A percentile compares a stretch with the other conserved stretches of the same genome.
Evolutionary conservation across 495 filamentous ascomycete genomes (phyloP).

Genomic region (Talaromyces thailandensis): DNA sequence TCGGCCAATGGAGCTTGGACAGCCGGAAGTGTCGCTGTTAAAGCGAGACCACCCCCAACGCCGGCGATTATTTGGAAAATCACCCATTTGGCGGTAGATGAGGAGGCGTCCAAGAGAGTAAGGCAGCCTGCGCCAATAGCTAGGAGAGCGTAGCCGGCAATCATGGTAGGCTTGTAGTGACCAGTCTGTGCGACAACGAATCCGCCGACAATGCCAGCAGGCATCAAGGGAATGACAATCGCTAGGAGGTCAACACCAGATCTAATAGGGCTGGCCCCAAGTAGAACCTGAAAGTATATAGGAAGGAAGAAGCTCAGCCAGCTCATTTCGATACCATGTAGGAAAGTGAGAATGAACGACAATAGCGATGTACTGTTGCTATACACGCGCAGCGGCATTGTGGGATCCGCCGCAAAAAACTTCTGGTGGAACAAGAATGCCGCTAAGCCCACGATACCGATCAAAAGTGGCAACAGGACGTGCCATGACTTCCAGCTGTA

Average conservation of each 20-base stretch:
- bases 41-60: slow-evolving; percentile 16
- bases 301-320: neutral
- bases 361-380: slow-evolving; percentile 6
- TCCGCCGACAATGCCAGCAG: neutral
- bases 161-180: neutral
- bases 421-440: slow-evolving; percentile 8
- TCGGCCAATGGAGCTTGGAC: slow-evolving; percentile 25
- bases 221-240: neutral
- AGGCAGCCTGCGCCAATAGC: neutral
- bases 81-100: slow-evolving; percentile 12
- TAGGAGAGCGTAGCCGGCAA: neutral
- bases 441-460: slow-evolving; percentile 28
- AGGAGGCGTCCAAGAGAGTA: slow-evolving; percentile 13
- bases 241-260: neutral
- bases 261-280: neutral
- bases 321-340: slow-evolving; percentile 8
- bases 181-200: neutral
- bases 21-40: slow-evolving; percentile 20
- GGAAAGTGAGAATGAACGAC: slow-evolving; percentile 15
- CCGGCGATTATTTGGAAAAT: slow-evolving; percentile 19
- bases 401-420: slow-evolving; percentile 7
- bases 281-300: slow-evolving; percentile 4
- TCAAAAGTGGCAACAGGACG: slow-evolving; percentile 35
- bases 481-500: slow-evolving; percentile 35
- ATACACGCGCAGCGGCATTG: slow-evolving; percentile 8